phyloP scores from a whole-genome alignment of 2,329 filamentous ascomycete species.

The Graphilbum sp. region DNA sequence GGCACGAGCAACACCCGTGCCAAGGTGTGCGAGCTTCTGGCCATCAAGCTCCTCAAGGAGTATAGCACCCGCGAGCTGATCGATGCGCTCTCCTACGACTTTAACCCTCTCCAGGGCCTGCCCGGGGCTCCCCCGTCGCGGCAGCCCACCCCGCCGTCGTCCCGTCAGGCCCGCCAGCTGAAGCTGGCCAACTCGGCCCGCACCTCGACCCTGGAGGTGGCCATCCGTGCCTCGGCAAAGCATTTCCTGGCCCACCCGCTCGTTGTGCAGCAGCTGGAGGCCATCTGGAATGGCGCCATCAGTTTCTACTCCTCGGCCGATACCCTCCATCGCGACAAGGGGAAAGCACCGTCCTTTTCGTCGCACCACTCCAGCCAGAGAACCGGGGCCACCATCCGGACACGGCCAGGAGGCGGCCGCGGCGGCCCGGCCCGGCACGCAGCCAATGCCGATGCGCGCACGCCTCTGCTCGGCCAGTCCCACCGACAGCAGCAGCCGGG shows the following conservation, averaged over 20 bases:
- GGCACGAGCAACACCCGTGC: slow-evolving; percentile 73
- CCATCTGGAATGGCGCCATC: slow-evolving; percentile 91
- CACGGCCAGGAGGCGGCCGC: slow-evolving; percentile 4
- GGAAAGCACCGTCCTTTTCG: too few species aligned
- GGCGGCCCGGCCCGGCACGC: slow-evolving; percentile 8
- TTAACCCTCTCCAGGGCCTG: slow-evolving; percentile 77
- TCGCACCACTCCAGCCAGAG: too few species aligned
- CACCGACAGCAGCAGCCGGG: slow-evolving; percentile 5
- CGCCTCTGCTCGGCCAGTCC: slow-evolving; percentile 28
- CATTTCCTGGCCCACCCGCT: slow-evolving; percentile 82
- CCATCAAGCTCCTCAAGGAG: slow-evolving; percentile 79
- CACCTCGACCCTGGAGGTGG: slow-evolving; percentile 75
- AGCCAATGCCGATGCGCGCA: slow-evolving; percentile 25
- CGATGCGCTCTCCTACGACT: slow-evolving; percentile 88
- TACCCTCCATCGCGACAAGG: slow-evolving; percentile 52
- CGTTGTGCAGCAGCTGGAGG: slow-evolving; percentile 87
- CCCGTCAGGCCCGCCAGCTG: slow-evolving; percentile 24
- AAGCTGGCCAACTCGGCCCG: slow-evolving; percentile 46
- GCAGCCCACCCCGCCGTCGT: slow-evolving; percentile 15
- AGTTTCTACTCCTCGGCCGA: slow-evolving; percentile 87
- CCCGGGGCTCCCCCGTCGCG: slow-evolving; percentile 21
- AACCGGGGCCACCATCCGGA: slow-evolving; percentile 11
- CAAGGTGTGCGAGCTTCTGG: slow-evolving; percentile 77
- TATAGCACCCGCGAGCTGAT: slow-evolving; percentile 81
- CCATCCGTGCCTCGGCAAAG: slow-evolving; percentile 84